Evolutionary conservation across 2,329 filamentous ascomycete genomes (phyloP).

Genomic region (Magnaporthales sp.): DNA sequence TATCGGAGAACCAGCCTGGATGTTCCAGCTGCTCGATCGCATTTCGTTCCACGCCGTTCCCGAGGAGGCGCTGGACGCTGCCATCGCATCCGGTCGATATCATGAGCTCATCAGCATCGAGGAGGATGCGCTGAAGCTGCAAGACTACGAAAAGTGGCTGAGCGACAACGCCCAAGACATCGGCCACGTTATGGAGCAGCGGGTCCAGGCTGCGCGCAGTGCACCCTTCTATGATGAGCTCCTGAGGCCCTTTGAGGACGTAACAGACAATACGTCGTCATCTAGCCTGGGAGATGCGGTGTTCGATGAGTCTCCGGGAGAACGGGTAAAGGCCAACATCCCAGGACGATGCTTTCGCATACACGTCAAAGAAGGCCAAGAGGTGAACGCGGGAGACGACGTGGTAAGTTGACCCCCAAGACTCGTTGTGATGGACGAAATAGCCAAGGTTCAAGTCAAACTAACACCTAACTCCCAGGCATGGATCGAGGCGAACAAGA

Average conservation of each 20-base stretch:
- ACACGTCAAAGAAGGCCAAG: background rate
- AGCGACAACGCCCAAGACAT: constrained; percentile 12
- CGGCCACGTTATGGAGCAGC: background rate
- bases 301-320: background rate
- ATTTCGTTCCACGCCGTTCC: constrained; percentile 44
- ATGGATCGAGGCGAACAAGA: constrained; percentile 7
- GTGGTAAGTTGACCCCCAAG: background rate
- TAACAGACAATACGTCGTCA: background rate
- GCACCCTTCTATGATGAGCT: background rate
- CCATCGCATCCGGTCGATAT: background rate
- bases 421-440: background rate
- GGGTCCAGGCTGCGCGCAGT: background rate
- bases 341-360: constrained; percentile 5
- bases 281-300: background rate
- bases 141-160: constrained; percentile 23
- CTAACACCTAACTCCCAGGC: background rate
- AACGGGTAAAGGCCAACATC: background rate
- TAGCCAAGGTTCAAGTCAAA: background rate
- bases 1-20: constrained; percentile 35
- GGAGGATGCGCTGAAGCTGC: constrained; percentile 20
- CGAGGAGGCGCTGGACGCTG: constrained; percentile 37
- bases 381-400: background rate
- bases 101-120: constrained; percentile 12
- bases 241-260: background rate
- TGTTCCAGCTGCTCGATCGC: constrained; percentile 49